Percentiles rank a stretch among this genome's conserved stretches.
Conservation (phyloP, 2,329 filamentous ascomycete species). For the Cryoendolithus antarcticus region DNA sequence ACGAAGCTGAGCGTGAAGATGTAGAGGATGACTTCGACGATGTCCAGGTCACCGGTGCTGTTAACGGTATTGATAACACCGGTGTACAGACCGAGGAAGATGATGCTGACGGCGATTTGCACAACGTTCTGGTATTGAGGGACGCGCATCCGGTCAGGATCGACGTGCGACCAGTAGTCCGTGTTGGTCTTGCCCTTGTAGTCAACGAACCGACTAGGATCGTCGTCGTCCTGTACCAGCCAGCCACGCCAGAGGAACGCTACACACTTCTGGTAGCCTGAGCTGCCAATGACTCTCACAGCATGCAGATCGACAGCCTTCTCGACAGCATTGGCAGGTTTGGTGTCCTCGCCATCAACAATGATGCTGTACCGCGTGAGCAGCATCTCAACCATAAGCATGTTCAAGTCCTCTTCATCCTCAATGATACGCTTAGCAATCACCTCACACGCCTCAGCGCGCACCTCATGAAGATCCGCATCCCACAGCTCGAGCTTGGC, state of each 20-base stretch:
- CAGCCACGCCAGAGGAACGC: constrained; percentile 87
- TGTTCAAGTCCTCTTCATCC: constrained; percentile 62
- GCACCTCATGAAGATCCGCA: constrained; percentile 65
- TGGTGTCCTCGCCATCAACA: constrained; percentile 56
- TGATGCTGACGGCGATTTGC: constrained; percentile 70
- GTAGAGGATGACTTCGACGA: constrained; percentile 74
- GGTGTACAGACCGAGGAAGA: constrained; percentile 79
- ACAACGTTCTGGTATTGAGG: constrained; percentile 86
- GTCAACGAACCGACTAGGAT: constrained; percentile 78
- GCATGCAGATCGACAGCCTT: constrained; percentile 89
- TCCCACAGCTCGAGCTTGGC: constrained; percentile 80
- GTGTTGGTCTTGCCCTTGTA: constrained; percentile 73
- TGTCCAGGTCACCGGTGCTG: constrained; percentile 65
- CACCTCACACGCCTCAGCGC: constrained; percentile 76
- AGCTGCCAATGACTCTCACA: constrained; percentile 74
- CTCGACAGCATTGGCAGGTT: constrained; percentile 79
- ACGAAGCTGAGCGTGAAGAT: constrained; percentile 85
- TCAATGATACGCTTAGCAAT: constrained; percentile 86
- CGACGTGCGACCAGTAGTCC: constrained; percentile 67
- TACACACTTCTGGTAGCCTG: constrained; percentile 93
- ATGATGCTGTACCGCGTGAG: constrained; percentile 82
- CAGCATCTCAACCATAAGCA: constrained; percentile 68
- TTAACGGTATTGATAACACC: constrained; percentile 92
- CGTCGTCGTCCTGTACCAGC: constrained; percentile 90
- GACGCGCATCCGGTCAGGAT: constrained; percentile 87